phyloP scores from a whole-genome alignment of 2,329 filamentous ascomycete species.

The Chrysoporthe puriensis region DNA sequence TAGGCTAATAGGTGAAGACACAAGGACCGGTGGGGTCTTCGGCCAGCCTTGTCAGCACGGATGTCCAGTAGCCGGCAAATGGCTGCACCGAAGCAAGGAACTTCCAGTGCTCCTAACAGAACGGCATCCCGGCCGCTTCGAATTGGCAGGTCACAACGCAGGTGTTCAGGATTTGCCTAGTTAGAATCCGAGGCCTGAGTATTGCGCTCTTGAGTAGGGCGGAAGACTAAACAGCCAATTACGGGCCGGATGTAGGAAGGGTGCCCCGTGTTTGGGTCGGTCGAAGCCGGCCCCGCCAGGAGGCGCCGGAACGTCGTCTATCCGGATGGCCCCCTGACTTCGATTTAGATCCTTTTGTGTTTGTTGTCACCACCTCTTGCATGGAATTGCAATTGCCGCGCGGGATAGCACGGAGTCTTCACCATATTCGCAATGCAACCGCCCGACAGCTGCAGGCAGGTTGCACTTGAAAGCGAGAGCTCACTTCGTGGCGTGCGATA shows the following conservation, averaged over 20 bases:
- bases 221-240: not conserved
- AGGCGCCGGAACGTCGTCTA: slow-evolving; percentile 23
- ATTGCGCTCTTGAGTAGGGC: not conserved
- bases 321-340: slow-evolving; percentile 18
- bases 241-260: not conserved
- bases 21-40: not conserved
- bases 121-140: not conserved
- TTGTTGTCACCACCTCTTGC: not conserved
- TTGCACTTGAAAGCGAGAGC: not conserved
- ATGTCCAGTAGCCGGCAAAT: slow-evolving; percentile 6
- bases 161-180: not conserved
- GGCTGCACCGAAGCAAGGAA: not conserved
- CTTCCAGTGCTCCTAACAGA: not conserved
- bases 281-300: slow-evolving; percentile 7
- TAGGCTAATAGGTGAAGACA: not conserved
- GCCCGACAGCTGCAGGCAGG: not conserved
- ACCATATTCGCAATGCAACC: not conserved
- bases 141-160: not conserved
- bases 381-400: not conserved
- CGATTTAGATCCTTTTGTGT: not conserved
- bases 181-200: not conserved
- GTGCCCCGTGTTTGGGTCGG: not conserved
- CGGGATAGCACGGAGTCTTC: not conserved
- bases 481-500: not conserved
- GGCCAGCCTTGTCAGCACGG: slow-evolving; percentile 3